Conservation (phyloP, 2,329 filamentous ascomycete genomes). For the Neofusicoccum sp. region DNA sequence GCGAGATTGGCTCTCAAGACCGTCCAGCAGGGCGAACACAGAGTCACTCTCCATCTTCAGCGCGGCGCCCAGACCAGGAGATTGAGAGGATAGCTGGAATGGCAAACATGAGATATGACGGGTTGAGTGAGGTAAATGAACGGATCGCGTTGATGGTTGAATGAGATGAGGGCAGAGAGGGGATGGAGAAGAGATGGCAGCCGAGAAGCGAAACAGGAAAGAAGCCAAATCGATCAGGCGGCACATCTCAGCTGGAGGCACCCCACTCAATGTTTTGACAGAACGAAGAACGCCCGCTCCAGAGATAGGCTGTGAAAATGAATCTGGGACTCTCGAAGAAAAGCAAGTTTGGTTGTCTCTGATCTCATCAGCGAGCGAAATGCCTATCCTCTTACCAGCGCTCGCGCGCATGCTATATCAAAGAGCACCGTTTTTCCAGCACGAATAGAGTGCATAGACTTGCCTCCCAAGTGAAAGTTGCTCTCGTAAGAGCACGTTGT, state of each 20-base stretch:
- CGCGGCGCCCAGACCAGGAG: neutral
- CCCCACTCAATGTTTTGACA: neutral
- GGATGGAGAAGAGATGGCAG: neutral
- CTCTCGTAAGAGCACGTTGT: neutral
- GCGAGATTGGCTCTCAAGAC: neutral
- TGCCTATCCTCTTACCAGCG: neutral
- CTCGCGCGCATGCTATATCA: neutral
- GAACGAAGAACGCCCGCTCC: neutral
- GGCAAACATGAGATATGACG: neutral
- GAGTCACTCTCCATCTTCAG: neutral
- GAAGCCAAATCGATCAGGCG: neutral
- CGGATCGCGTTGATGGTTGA: neutral
- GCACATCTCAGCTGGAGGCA: neutral
- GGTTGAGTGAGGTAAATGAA: neutral
- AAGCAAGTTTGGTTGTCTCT: no score
- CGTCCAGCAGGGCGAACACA: conserved; percentile 19
- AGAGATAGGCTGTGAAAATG: neutral
- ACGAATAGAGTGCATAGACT: neutral
- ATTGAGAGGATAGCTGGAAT: neutral
- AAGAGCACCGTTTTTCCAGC: neutral
- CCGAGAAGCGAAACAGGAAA: neutral
- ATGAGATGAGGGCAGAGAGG: neutral
- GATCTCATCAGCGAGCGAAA: neutral
- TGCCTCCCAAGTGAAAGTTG: neutral
- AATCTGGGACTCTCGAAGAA: neutral